Evolutionary conservation across 2,329 filamentous ascomycete genomes (phyloP).

Genomic region (Xylaria multiplex): DNA sequence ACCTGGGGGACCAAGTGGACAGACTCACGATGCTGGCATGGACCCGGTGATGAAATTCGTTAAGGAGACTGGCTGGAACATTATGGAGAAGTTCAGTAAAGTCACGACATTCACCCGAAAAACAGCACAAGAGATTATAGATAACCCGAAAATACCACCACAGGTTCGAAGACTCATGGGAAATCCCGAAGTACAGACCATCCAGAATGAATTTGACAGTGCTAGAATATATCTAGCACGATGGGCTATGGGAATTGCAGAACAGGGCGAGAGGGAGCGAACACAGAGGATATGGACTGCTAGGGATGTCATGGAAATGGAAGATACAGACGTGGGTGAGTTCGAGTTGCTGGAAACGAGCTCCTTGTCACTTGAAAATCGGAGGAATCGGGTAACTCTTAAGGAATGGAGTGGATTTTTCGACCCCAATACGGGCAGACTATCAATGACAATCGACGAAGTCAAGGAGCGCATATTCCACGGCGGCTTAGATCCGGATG

Average conservation of each 20-base stretch:
- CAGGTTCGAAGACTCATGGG: conserved; percentile 85
- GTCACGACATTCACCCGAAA: conserved; percentile 95
- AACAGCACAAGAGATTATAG: conserved; percentile 89
- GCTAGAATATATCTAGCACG: conserved; percentile 92
- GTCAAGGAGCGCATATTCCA: conserved; percentile 98
- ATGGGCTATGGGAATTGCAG: conserved; percentile 99
- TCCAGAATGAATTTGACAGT: conserved; percentile 98
- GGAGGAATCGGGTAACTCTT: conserved; percentile 78
- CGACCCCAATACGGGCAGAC: conserved; percentile 75
- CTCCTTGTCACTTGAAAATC: conserved; percentile 78
- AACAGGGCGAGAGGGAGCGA: conserved; percentile 90
- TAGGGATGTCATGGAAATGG: conserved; percentile 89
- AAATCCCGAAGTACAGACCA: conserved; percentile 92
- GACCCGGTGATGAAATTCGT: conserved; percentile 93
- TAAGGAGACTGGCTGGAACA: conserved; percentile 95
- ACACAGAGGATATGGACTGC: conserved; percentile 93
- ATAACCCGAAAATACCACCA: conserved; percentile 90
- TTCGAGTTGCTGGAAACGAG: conserved; percentile 91
- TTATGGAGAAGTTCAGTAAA: conserved; percentile 95
- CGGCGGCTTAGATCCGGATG: conserved; percentile 86
- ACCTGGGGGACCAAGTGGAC: conserved; percentile 52
- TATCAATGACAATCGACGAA: conserved; percentile 86
- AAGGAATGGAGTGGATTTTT: conserved; percentile 95
- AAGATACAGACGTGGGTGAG: conserved; percentile 93
- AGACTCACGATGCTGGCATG: conserved; percentile 75